Evolutionary conservation across 345 rosid species (phyloP), one percentile per base, ranked within the genome.

Genomic region (Eucalyptus sp.): DNA sequence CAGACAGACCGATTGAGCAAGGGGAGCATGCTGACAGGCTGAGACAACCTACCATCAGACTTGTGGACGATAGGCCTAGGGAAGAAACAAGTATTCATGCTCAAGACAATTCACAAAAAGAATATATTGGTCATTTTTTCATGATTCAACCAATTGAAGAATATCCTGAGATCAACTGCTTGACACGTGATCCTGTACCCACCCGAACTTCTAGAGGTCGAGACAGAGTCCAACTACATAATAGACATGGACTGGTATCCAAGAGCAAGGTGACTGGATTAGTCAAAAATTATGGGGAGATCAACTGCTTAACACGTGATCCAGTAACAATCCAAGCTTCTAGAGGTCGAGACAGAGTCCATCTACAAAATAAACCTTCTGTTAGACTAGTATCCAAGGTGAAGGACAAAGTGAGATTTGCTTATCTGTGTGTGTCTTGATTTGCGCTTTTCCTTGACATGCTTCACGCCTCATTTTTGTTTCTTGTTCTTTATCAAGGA

Each of bases 81-180:
- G 84, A 41, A 76, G 48, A 76, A 76, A 43, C 48, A 41, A 11
- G 84, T 22, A 25, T 76, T 11, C 84, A 20, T 76, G 48, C 48
- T 20, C 84, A 20, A 41, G 84, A 41, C 48, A 76, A 41, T 76
- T 76, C 48, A 2, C 84, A 20, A 48, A 2, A 11, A 41, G 15
- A 20, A 20, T 0, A 41, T 41, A 20, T 76, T 20, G 4, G 0
- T 41, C 7, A 0, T 41, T 0, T 10, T 22, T 76, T 41, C 48
- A 20, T 20, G 29, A 0, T 76, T 20, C 48, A 17, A 41, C 4
- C 48, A 76, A 13, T 41, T 13, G 8, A 22, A 20, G 4, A 76
- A 20, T 22, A 20, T 43, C 48, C 16, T 22, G 48, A 41, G 48
- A 76, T 76, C 84, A 76, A 76, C 84, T 76, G 48, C 84, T 76